Percentiles rank a stretch among this genome's conserved stretches.
These are phyloP conservation scores for Xerophyta viscosa DNA, from an alignment of 106 monocot species.

Conservation along the genomic window DNA sequence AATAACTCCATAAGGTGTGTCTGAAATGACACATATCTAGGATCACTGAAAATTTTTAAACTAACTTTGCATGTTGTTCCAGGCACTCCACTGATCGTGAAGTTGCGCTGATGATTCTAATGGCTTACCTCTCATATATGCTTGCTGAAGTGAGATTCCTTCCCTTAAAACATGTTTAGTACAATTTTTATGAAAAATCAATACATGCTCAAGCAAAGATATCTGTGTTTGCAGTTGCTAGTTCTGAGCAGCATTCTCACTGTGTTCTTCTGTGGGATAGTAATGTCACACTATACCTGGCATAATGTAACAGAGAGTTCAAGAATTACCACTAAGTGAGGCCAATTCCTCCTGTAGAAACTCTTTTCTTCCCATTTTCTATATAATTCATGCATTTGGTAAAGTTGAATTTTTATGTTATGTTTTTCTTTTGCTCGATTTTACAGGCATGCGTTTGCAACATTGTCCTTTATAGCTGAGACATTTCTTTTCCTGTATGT, in stretches of 20 bases:
- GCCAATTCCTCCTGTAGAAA: background rate
- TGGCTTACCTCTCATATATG: slow-evolving; percentile 79
- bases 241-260: slow-evolving; percentile 94
- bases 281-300: slow-evolving; percentile 99
- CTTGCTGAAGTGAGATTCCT: slow-evolving; percentile 72
- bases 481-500: slow-evolving; percentile 95
- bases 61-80: background rate
- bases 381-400: background rate
- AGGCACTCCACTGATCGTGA: slow-evolving; percentile 88
- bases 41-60: background rate
- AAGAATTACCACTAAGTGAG: slow-evolving; percentile 93
- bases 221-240: slow-evolving; percentile 46
- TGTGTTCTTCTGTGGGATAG: slow-evolving; percentile 97
- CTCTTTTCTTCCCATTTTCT: background rate
- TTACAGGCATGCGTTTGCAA: slow-evolving; percentile 95
- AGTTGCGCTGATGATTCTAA: slow-evolving; percentile 78
- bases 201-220: background rate
- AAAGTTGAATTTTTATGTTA: background rate
- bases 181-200: background rate
- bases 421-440: background rate
- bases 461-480: slow-evolving; percentile 95
- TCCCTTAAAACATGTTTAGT: slow-evolving; percentile 1
- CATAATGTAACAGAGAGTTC: slow-evolving; percentile 99
- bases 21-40: background rate
- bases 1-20: too few species aligned